Evolutionary conservation across 2,329 filamentous ascomycete species (phyloP).

Genomic region (Pyrenophora graminea): DNA sequence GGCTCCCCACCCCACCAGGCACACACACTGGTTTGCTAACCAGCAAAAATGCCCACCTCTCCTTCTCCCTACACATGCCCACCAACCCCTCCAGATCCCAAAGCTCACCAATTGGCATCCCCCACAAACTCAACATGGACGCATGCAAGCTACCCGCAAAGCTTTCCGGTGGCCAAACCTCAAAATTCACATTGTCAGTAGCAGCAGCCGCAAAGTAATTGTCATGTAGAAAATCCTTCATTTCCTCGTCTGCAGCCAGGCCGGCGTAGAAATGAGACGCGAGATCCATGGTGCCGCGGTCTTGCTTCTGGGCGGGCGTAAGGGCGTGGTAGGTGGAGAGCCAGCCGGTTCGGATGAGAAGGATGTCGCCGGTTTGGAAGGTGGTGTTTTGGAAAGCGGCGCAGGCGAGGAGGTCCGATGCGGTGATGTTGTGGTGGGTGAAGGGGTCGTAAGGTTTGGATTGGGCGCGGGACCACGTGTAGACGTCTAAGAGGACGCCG

Average conservation of each 20-base stretch:
- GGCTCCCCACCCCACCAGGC: conserved; percentile 34
- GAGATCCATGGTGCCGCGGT: conserved; percentile 12
- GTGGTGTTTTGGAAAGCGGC: conserved; percentile 20
- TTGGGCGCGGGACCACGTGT: conserved; percentile 31
- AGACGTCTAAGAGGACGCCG: conserved; percentile 60
- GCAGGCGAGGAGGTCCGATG: conserved; percentile 22
- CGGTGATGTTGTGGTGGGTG: conserved; percentile 22
- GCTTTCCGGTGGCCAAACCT: conserved; percentile 29
- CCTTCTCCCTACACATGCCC: conserved; percentile 32
- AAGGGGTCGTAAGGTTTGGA: conserved; percentile 30
- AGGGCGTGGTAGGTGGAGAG: conserved; percentile 18
- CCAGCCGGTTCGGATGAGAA: conserved; percentile 39
- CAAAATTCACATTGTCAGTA: conserved; percentile 43
- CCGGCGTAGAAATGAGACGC: conserved; percentile 39
- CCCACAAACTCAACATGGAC: conserved; percentile 33
- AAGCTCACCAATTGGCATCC: conserved; percentile 43
- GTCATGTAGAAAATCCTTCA: conserved; percentile 88
- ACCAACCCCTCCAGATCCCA: conserved; percentile 41
- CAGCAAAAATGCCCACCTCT: conserved; percentile 57
- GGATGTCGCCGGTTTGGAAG: conserved; percentile 37
- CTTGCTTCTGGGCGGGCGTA: conserved; percentile 8
- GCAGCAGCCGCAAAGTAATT: conserved; percentile 34
- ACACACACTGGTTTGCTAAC: conserved; percentile 55
- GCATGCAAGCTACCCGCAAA: conserved; percentile 28
- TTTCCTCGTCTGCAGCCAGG: conserved; percentile 84